Evolutionary conservation across 306 rosid genomes (phyloP).

Genomic region (Corylus americana): DNA sequence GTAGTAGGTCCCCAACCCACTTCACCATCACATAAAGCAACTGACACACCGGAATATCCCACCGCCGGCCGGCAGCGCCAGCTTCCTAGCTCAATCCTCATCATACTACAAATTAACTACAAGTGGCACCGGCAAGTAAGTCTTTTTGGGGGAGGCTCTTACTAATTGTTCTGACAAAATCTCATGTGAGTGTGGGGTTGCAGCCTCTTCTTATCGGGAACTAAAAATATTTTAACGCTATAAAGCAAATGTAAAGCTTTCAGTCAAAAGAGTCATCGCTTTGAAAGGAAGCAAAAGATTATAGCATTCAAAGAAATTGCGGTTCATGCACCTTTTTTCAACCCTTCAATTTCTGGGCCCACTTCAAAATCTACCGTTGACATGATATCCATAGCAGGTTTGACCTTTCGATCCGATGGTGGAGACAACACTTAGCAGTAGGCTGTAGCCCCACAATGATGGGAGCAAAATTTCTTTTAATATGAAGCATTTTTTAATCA

Average conservation of each 20-base stretch:
- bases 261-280: conserved; percentile 34
- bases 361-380: conserved; percentile 30
- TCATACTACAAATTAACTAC: neutral
- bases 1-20: neutral
- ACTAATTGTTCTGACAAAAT: conserved; percentile 53
- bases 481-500: too few species aligned
- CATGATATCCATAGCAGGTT: conserved; percentile 30
- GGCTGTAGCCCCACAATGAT: conserved; percentile 51
- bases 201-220: conserved; percentile 27
- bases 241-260: conserved; percentile 25
- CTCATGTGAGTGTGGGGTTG: conserved; percentile 80
- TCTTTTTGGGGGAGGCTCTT: neutral
- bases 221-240: conserved; percentile 28
- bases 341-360: conserved; percentile 36
- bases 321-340: conserved; percentile 67
- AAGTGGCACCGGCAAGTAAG: neutral
- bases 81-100: neutral
- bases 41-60: neutral
- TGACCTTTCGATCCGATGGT: conserved; percentile 43
- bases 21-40: neutral
- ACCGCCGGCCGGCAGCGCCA: neutral
- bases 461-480: conserved; percentile 13
- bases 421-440: neutral
- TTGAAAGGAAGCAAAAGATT: neutral
- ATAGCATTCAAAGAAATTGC: neutral